Evolutionary conservation across 345 rosid species (phyloP).

Genomic region (Gossypium bickii): DNA sequence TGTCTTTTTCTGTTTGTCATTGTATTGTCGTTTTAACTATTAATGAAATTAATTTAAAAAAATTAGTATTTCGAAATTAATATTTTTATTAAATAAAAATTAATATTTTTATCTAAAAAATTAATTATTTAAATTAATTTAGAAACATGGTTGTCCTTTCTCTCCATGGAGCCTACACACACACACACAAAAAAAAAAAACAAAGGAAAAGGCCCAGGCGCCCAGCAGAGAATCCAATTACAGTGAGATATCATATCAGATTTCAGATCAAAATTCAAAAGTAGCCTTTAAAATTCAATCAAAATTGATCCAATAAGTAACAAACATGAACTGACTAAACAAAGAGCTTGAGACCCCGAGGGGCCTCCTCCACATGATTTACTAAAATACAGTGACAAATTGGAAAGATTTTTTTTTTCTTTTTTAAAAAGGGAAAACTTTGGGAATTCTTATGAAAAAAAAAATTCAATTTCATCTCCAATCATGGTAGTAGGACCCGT

Average conservation of each 20-base stretch:
- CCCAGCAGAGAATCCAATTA: background rate
- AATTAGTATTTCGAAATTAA: too few relatives aligned
- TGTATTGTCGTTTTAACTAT: too few relatives aligned
- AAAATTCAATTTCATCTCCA: background rate
- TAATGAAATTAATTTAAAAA: too few relatives aligned
- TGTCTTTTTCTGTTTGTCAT: too few relatives aligned
- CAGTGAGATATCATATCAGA: background rate
- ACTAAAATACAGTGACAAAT: background rate
- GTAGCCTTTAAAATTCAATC: background rate
- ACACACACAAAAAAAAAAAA: too few relatives aligned
- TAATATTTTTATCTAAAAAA: background rate
- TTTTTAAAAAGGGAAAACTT: too few relatives aligned
- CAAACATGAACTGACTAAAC: background rate
- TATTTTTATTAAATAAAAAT: too few relatives aligned
- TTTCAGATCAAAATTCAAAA: background rate
- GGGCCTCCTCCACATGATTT: background rate
- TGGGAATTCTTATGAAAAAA: background rate
- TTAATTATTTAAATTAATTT: background rate
- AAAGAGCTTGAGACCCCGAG: background rate
- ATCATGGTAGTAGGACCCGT: background rate
- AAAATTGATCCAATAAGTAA: background rate
- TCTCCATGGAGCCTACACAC: background rate
- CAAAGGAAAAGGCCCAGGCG: background rate
- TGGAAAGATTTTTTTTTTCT: background rate
- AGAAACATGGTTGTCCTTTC: background rate